These are phyloP conservation scores for Acanthamoeba triangularis DNA, from an alignment of 208 protist genomes.

Conservation along the genomic window DNA sequence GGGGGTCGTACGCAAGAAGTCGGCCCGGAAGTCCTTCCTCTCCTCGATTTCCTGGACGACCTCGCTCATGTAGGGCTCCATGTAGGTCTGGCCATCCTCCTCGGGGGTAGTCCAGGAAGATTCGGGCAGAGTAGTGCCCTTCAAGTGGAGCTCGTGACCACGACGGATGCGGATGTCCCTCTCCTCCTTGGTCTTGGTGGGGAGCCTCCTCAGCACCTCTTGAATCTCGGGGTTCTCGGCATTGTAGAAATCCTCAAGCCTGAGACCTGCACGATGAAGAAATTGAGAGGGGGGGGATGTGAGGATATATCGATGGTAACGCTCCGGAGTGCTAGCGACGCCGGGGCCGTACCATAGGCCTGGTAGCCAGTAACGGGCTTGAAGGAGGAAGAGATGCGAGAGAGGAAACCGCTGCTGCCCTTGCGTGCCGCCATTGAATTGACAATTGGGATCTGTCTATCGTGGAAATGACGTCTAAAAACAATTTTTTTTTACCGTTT, in stretches of 20 bases:
- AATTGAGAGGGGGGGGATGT: neutral
- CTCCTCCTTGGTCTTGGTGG: conserved; percentile 56
- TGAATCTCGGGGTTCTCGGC: conserved; percentile 45
- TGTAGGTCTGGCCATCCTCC: conserved; percentile 50
- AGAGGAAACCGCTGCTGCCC: conserved; percentile 44
- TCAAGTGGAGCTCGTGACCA: conserved; percentile 71
- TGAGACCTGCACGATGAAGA: conserved; percentile 2
- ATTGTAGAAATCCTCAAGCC: conserved; percentile 71
- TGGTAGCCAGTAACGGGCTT: conserved; percentile 67
- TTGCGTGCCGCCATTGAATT: conserved; percentile 52
- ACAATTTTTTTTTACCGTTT: neutral
- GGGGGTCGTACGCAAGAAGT: conserved; percentile 38
- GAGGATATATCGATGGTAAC: neutral
- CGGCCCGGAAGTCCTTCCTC: conserved; percentile 69
- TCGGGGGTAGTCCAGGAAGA: conserved; percentile 43
- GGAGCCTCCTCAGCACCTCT: conserved; percentile 52
- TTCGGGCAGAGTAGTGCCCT: conserved; percentile 50
- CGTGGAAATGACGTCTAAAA: neutral
- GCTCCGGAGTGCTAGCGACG: neutral
- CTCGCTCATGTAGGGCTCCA: conserved; percentile 72
- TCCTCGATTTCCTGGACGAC: conserved; percentile 73
- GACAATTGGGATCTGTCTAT: neutral
- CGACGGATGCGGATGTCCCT: conserved; percentile 12
- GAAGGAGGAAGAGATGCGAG: conserved; percentile 53
- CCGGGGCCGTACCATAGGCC: neutral